Conservation (phyloP, 805 yeast species). For the Nakazawaea populi region DNA sequence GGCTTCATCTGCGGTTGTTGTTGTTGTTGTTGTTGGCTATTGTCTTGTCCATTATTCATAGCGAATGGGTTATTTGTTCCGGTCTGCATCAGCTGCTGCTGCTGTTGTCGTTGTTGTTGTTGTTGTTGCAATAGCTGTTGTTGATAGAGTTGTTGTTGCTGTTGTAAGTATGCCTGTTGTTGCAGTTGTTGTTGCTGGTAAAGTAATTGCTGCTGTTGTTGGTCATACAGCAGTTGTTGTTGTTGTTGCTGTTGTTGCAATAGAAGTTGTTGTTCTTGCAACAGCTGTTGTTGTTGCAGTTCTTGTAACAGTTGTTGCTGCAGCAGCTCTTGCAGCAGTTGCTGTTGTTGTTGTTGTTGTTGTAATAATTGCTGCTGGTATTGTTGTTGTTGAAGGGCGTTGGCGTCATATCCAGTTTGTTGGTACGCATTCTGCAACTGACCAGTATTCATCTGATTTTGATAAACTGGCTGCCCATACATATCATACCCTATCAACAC, state of each 20-base stretch:
- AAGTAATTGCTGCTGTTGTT: conserved; percentile 18
- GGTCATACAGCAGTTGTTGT: neutral
- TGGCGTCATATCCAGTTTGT: conserved; percentile 15
- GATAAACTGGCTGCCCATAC: conserved; percentile 63
- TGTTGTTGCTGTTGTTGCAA: conserved; percentile 12
- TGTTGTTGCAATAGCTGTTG: conserved; percentile 33
- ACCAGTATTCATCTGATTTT: conserved; percentile 47
- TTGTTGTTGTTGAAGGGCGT: conserved; percentile 12
- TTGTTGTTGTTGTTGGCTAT: conserved; percentile 16
- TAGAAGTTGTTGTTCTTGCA: conserved; percentile 17
- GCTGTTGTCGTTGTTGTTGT: conserved; percentile 36
- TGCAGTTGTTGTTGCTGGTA: conserved; percentile 15
- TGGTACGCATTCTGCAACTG: conserved; percentile 40
- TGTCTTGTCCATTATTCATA: conserved; percentile 16
- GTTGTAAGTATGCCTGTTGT: conserved; percentile 30
- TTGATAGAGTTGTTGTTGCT: conserved; percentile 34
- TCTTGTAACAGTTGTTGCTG: conserved; percentile 13
- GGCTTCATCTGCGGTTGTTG: conserved; percentile 31
- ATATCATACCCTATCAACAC: conserved; percentile 42
- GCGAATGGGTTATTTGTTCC: conserved; percentile 83
- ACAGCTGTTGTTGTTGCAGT: conserved; percentile 16
- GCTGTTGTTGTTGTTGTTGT: conserved; percentile 18
- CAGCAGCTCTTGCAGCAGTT: conserved; percentile 13
- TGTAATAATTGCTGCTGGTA: conserved; percentile 13
- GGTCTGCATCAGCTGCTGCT: conserved; percentile 51